Percentiles rank a stretch among this genome's conserved stretches.
phyloP scores from a whole-genome alignment of 1,284 basidiomycete species.

The Papiliotrema fonsecae region DNA sequence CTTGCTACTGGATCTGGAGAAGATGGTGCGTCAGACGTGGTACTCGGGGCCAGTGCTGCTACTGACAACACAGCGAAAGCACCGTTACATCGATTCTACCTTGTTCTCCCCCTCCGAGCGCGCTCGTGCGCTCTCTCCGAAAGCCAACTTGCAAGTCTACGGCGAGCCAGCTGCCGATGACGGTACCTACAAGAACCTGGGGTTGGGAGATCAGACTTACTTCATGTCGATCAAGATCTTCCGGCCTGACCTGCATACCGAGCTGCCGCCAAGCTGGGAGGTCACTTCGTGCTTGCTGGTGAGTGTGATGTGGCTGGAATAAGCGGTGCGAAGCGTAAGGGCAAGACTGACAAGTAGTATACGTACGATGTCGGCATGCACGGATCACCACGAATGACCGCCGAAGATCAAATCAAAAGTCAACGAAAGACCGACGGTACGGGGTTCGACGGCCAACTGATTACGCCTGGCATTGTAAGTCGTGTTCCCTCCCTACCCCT shows the following conservation, averaged over 20 bases:
- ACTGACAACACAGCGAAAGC: neutral
- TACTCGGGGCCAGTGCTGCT: neutral
- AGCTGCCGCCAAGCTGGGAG: conserved; percentile 1
- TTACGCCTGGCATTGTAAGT: neutral
- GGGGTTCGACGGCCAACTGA: neutral
- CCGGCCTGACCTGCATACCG: neutral
- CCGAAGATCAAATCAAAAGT: neutral
- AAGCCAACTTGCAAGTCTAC: neutral
- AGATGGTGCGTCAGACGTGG: neutral
- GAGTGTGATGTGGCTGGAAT: too few species aligned
- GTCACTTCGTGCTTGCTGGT: conserved; percentile 2
- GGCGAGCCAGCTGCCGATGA: neutral
- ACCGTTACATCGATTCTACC: neutral
- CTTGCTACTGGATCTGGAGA: conserved; percentile 1
- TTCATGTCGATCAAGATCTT: neutral
- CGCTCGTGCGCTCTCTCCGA: neutral
- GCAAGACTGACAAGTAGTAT: neutral
- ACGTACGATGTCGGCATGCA: neutral
- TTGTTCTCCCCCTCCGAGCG: neutral
- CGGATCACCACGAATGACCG: neutral
- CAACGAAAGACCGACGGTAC: neutral
- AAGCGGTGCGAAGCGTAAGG: too few species aligned
- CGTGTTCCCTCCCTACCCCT: neutral
- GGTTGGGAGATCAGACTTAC: conserved; percentile 2
- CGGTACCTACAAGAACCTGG: conserved; percentile 1